These are phyloP conservation scores for Mucor mucedo DNA, from an alignment of 371 early-diverging fungal genomes.

Conservation along the genomic window DNA sequence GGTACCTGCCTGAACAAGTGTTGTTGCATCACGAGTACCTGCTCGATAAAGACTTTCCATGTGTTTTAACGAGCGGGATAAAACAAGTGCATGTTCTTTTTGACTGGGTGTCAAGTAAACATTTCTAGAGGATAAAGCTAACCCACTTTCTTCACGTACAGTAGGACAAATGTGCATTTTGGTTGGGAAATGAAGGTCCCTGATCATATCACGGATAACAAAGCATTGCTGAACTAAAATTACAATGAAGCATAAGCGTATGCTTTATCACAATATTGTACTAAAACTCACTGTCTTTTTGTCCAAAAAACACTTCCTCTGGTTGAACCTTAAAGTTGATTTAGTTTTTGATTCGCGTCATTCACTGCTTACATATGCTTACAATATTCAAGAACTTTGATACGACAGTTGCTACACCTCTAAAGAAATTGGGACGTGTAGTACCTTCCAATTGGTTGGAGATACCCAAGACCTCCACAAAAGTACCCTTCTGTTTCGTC, in stretches of 20 bases:
- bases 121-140: slow-evolving; percentile 93
- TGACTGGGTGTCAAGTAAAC: slow-evolving; percentile 79
- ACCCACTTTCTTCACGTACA: slow-evolving; percentile 80
- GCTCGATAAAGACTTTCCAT: slow-evolving; percentile 57
- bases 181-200: slow-evolving; percentile 83
- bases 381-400: slow-evolving; percentile 91
- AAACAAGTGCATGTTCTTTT: slow-evolving; percentile 73
- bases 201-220: slow-evolving; percentile 80
- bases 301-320: slow-evolving; percentile 87
- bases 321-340: slow-evolving; percentile 65
- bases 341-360: neutral
- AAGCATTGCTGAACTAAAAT: slow-evolving; percentile 86
- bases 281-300: slow-evolving; percentile 80
- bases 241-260: neutral
- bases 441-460: slow-evolving; percentile 93
- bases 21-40: slow-evolving; percentile 55
- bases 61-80: slow-evolving; percentile 73
- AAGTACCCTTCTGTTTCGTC: slow-evolving; percentile 80
- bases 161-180: slow-evolving; percentile 81
- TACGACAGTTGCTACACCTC: slow-evolving; percentile 97
- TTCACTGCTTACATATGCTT: slow-evolving; percentile 10
- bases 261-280: neutral
- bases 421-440: slow-evolving; percentile 95
- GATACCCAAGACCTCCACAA: slow-evolving; percentile 89
- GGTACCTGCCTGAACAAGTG: slow-evolving; percentile 54